phyloP scores from a whole-genome alignment of 83 land plant species.

The Isoetes engelmannii region DNA sequence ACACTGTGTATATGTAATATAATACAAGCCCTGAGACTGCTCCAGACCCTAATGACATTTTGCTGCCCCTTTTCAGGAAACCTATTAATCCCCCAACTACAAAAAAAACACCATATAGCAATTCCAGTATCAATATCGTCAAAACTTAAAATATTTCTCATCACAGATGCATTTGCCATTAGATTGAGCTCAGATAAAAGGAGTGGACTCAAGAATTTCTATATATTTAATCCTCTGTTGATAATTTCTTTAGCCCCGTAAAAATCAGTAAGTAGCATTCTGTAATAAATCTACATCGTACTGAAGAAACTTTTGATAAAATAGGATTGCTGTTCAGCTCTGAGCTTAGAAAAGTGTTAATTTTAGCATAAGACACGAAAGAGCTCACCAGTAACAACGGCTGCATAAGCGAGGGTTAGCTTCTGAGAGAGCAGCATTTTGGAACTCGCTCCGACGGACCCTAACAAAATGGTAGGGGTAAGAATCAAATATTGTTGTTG shows the following conservation, averaged over 20 bases:
- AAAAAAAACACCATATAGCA: background rate
- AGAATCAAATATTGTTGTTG: too few species aligned
- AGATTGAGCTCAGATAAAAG: background rate
- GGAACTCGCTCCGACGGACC: too few species aligned
- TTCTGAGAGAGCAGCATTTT: conserved; percentile 7
- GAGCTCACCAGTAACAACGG: background rate
- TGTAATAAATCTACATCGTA: too few species aligned
- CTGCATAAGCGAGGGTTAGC: conserved; percentile 13
- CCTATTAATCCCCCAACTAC: conserved; percentile 6
- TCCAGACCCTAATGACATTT: conserved; percentile 9
- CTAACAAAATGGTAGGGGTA: too few species aligned
- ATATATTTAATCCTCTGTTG: too few species aligned
- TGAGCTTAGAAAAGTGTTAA: too few species aligned
- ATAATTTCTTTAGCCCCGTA: too few species aligned
- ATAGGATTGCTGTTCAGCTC: too few species aligned
- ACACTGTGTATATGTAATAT: background rate
- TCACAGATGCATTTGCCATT: background rate
- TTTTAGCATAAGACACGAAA: background rate
- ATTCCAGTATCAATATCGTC: background rate
- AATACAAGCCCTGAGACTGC: background rate
- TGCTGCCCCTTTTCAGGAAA: background rate
- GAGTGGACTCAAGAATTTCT: background rate
- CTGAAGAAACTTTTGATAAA: too few species aligned
- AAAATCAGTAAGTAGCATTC: too few species aligned
- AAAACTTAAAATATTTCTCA: background rate